Base-by-base conservation (phyloP, 441 rosid genomes). In the Erodium trifolium region DNA sequence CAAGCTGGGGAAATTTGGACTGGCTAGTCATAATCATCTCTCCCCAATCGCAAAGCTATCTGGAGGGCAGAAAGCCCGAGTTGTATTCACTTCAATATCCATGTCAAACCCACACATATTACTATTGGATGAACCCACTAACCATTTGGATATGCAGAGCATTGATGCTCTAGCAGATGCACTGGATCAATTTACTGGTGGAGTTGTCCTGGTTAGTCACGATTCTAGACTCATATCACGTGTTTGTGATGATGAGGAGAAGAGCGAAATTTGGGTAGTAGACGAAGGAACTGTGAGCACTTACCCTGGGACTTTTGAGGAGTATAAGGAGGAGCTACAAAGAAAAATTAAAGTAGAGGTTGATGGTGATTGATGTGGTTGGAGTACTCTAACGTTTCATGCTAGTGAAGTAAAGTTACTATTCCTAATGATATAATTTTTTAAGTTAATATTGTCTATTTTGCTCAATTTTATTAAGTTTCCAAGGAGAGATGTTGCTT, bases 121-220 rank as follows among this genome's bases (percentile, higher is more conserved):
- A 67, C 82, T 93, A 49, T 76, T 93, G 57, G 97, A 91, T 55
- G 97, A 93, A 77, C 98, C 98, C 1, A 90, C 98, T 18, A 93
- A 93, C 75, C 97, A 93, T 78, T 78, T 93, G 64, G 97, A 93
- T 71, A 93, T 93, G 96, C 92, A 93, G 81, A 93, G 96, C 70
- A 92, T 90, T 45, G 97, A 90, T 73, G 93, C 97, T 1, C 75
- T 88, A 75, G 94, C 93, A 0, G 88, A 87, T 78, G 97, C 92
- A 0, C 81, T 93, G 4, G 96, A 93, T 13, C 96, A 93, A 81
- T 93, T 91, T 67, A 85, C 87, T 1, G 98, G 97, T 23, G 97
- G 98, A 60, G 91, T 93, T 63, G 94, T 93, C 49, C 76, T 93
- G 29, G 98, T 93, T 72, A 93, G 96, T 76, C 98, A 93, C 5